Base-by-base conservation (phyloP, 116 monocot genomes). In the Iris pallida region DNA sequence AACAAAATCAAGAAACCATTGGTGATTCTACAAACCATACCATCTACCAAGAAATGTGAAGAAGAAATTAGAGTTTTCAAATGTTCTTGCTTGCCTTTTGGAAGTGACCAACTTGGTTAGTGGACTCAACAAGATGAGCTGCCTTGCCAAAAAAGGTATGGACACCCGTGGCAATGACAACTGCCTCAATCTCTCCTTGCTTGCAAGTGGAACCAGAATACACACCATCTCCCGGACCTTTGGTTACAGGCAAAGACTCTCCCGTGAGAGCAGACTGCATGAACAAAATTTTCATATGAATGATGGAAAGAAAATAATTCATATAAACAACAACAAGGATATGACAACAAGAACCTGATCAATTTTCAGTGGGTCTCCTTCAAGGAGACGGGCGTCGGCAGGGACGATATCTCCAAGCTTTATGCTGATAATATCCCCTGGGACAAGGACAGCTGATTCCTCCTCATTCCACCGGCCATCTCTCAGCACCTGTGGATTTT, bases 401-500 rank as follows among this genome's bases (percentile, higher is more conserved):
- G 98, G 93, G 56, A 98, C 68, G 18, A 98, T 98, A 61, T 98
- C 98, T 14, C 98, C 98, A 20, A 98, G 90, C 70, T 98, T 98
- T 44, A 98, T 82, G 70, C 98, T 98, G 48, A 98, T 90, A 17
- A 98, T 88, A 45, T 98, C 98, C 4, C 98, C 98, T 0, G 98
- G 98, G 16, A 98, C 98, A 43, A 98, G 81, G 48, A 98, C 62
- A 0, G 93, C 81, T 8, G 98, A 78, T 0, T 98, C 98, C 47
- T 90, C 93, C 70, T 93, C 98, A 41, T 68, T 87, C 98, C 98
- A 98, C 14, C 72, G 65, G 10, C 98, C 93, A 66, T 98, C 90
- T 68, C 98, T 85, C 15, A 98, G 85, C 56, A 98, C 87, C 97
- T 97, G 76, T 43, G 43, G 19, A 53, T 45, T 58, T 45, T 64